Percentiles rank a stretch among this genome's conserved stretches.
phyloP scores from a whole-genome alignment of 495 filamentous ascomycete genomes.

The Venustampulla echinocandica region DNA sequence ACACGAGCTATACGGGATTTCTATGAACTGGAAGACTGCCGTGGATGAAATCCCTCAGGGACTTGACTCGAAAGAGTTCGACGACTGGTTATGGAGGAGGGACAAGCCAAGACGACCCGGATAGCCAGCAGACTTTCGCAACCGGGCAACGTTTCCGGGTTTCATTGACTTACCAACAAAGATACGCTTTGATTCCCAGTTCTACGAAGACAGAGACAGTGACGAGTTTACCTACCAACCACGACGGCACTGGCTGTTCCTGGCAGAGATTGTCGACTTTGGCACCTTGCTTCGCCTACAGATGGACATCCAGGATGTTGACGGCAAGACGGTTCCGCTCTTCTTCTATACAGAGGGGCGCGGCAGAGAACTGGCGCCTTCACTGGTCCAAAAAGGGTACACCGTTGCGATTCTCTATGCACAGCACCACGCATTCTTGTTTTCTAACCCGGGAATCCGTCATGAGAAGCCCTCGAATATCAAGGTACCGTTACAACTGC shows the following conservation, averaged over 20 bases:
- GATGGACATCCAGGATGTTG: conserved; percentile 23
- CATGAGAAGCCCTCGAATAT: conserved; percentile 23
- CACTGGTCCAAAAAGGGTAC: conserved; percentile 24
- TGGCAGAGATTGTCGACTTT: conserved; percentile 27
- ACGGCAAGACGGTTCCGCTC: conserved; percentile 20
- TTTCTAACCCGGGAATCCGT: conserved; percentile 20
- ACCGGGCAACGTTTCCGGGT: conserved; percentile 21
- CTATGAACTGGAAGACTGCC: conserved; percentile 23
- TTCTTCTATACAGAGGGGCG: conserved; percentile 26
- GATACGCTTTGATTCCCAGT: conserved; percentile 14
- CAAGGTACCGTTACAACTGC: conserved; percentile 20
- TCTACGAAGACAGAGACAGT: conserved; percentile 17
- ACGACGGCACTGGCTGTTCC: conserved; percentile 26
- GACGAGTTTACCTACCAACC: conserved; percentile 11
- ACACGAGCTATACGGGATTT: conserved; percentile 14
- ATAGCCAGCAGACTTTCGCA: conserved; percentile 20
- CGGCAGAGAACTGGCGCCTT: conserved; percentile 20
- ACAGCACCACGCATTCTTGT: conserved; percentile 23
- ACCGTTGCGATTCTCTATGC: conserved; percentile 29
- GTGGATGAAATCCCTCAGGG: conserved; percentile 22
- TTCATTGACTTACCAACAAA: conserved; percentile 26
- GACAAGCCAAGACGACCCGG: conserved; percentile 19
- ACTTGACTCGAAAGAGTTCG: conserved; percentile 21
- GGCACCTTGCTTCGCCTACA: conserved; percentile 18
- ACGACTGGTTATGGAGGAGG: conserved; percentile 26